A percentile compares a stretch with the other conserved stretches of the same genome.
These are phyloP conservation scores for Saprolegnia diclina DNA, from an alignment of 352 stramenopile species.

Conservation along the genomic window DNA sequence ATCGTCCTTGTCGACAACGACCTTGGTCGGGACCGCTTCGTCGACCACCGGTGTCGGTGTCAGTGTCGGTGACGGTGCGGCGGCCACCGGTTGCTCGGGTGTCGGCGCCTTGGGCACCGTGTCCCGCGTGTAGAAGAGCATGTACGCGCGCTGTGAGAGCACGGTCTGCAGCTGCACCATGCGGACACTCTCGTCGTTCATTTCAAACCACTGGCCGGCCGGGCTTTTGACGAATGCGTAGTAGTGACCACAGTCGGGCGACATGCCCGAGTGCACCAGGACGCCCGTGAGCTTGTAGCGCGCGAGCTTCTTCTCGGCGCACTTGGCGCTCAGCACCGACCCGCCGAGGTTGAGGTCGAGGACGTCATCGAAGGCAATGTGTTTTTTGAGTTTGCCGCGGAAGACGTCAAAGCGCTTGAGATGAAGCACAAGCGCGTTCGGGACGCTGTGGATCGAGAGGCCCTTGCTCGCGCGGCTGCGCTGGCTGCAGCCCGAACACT, in stretches of 20 bases:
- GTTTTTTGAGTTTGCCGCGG: constrained; percentile 85
- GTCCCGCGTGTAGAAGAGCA: constrained; percentile 85
- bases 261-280: constrained; percentile 81
- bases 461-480: constrained; percentile 73
- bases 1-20: background rate
- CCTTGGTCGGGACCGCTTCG: background rate
- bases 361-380: constrained; percentile 65
- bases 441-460: constrained; percentile 68
- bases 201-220: constrained; percentile 88
- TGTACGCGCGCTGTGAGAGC: constrained; percentile 84
- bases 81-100: background rate
- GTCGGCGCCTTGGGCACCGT: background rate
- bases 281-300: constrained; percentile 79
- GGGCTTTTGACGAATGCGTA: constrained; percentile 85
- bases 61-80: background rate
- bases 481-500: constrained; percentile 75
- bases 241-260: constrained; percentile 88
- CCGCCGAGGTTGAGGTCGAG: constrained; percentile 53
- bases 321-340: constrained; percentile 41
- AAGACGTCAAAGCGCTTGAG: constrained; percentile 87
- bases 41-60: constrained; percentile 15
- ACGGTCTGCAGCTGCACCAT: constrained; percentile 84
- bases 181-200: constrained; percentile 86
- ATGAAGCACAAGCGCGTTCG: constrained; percentile 85
- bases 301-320: constrained; percentile 30